These are phyloP conservation scores for Aspergillus carbonarius DNA, from an alignment of 2,329 filamentous ascomycete genomes.

Conservation along the genomic window DNA sequence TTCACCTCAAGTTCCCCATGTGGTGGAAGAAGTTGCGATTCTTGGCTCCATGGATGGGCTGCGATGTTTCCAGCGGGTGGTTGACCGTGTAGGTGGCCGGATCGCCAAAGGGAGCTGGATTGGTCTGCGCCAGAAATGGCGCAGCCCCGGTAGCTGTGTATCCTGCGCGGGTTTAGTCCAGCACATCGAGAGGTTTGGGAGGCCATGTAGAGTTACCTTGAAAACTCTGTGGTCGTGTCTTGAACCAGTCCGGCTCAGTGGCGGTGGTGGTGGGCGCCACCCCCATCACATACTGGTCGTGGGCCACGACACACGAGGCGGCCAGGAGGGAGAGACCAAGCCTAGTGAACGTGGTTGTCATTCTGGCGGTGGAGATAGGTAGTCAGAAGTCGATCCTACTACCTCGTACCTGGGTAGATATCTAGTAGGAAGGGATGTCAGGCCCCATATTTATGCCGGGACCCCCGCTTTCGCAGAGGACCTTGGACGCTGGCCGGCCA, in stretches of 20 bases:
- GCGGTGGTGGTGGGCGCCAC: neutral
- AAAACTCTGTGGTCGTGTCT: neutral
- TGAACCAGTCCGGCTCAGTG: neutral
- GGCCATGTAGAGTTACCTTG: neutral
- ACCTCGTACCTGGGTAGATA: too few relatives aligned
- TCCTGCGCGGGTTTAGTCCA: neutral
- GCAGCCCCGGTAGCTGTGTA: slow-evolving; percentile 59
- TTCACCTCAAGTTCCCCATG: slow-evolving; percentile 61
- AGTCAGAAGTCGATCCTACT: neutral
- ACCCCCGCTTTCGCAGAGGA: too few relatives aligned
- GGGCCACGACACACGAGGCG: neutral
- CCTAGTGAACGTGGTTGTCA: neutral
- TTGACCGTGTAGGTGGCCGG: slow-evolving; percentile 64
- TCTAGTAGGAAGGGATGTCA: neutral
- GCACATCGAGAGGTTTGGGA: neutral
- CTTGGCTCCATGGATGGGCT: slow-evolving; percentile 62
- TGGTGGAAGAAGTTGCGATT: slow-evolving; percentile 68
- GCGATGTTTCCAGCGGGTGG: slow-evolving; percentile 67
- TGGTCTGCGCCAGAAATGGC: slow-evolving; percentile 70
- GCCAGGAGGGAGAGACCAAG: neutral
- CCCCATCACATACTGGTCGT: neutral
- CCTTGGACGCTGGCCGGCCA: too few relatives aligned
- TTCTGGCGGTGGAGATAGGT: neutral
- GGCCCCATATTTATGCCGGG: neutral
- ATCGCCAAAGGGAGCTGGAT: slow-evolving; percentile 62